Conservation (phyloP, 352 stramenopile species). For the Nothophytophthora sp. region DNA sequence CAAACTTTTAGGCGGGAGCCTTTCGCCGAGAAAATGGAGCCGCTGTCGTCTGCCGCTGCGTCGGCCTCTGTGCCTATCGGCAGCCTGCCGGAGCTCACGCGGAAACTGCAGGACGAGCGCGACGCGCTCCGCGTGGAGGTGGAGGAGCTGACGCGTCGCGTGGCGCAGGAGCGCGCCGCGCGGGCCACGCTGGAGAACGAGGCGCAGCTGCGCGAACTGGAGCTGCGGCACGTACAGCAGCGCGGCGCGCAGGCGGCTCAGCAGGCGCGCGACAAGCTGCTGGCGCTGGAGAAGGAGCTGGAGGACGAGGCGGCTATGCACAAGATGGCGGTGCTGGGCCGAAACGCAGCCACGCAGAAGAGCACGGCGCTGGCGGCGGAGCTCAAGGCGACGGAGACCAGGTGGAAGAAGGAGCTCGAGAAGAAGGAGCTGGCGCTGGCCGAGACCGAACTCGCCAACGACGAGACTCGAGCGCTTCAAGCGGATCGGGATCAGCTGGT, state of each 20-base stretch:
- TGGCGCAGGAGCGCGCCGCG: constrained; percentile 41
- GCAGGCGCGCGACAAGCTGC: constrained; percentile 44
- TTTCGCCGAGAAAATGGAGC: constrained; percentile 9
- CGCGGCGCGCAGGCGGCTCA: constrained; percentile 49
- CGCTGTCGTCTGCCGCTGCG: neutral
- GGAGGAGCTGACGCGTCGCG: constrained; percentile 48
- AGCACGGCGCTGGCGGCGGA: constrained; percentile 47
- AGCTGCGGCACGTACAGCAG: constrained; percentile 71
- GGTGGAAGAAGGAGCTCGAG: constrained; percentile 62
- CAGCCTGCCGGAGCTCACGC: constrained; percentile 59
- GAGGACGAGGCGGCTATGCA: constrained; percentile 58
- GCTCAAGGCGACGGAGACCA: constrained; percentile 52
- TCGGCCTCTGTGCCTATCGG: constrained; percentile 13
- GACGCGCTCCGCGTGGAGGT: constrained; percentile 48
- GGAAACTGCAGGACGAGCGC: constrained; percentile 61
- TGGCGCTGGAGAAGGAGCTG: constrained; percentile 60
- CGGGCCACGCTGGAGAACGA: constrained; percentile 54
- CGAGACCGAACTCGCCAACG: constrained; percentile 48
- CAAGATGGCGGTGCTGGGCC: constrained; percentile 50
- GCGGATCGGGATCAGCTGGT: constrained; percentile 62
- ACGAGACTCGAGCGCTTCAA: constrained; percentile 44
- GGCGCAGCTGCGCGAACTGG: constrained; percentile 61
- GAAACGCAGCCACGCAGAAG: constrained; percentile 57
- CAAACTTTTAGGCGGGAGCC: constrained; percentile 14
- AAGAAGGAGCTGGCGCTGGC: constrained; percentile 58